Percentiles rank a stretch among this genome's conserved stretches.
Evolutionary conservation across 768 basidiomycete species (phyloP).

Genomic region (Sporobolomyces pararoseus): DNA sequence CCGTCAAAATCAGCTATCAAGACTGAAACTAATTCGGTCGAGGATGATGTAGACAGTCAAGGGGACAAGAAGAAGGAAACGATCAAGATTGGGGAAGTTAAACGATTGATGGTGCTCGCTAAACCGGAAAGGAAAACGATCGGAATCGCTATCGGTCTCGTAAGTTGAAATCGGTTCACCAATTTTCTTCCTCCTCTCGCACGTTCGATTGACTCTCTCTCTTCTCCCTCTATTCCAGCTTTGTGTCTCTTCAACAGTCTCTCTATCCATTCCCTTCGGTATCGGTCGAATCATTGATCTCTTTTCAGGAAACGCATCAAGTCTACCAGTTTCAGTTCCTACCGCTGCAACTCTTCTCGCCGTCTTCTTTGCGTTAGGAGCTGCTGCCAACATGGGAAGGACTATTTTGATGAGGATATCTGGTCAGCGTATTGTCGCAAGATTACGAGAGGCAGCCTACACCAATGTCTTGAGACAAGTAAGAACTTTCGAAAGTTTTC

Average conservation of each 20-base stretch:
- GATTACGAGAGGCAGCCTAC: slow-evolving; percentile 77
- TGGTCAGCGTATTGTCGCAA: slow-evolving; percentile 86
- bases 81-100: slow-evolving; percentile 36
- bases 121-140: slow-evolving; percentile 76
- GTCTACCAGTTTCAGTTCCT: slow-evolving; percentile 72
- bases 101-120: slow-evolving; percentile 63
- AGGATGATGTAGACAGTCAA: not conserved
- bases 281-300: slow-evolving; percentile 92
- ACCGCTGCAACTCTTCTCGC: slow-evolving; percentile 73
- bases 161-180: slow-evolving; percentile 46
- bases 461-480: slow-evolving; percentile 79
- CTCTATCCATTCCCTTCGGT: slow-evolving; percentile 87
- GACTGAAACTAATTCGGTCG: not conserved
- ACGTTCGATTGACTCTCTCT: not conserved
- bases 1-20: not conserved
- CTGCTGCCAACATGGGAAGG: slow-evolving; percentile 76
- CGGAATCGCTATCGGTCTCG: slow-evolving; percentile 64
- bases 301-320: slow-evolving; percentile 56
- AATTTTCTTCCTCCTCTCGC: not conserved
- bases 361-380: slow-evolving; percentile 77
- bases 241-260: slow-evolving; percentile 80
- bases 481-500: slow-evolving; percentile 50
- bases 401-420: slow-evolving; percentile 80
- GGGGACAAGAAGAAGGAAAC: slow-evolving; percentile 24
- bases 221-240: slow-evolving; percentile 53